Percentiles rank a stretch among this genome's conserved stretches.
Evolutionary conservation across 176 grass and related monocot species (phyloP).

Genomic region (Elaeis guineensis): DNA sequence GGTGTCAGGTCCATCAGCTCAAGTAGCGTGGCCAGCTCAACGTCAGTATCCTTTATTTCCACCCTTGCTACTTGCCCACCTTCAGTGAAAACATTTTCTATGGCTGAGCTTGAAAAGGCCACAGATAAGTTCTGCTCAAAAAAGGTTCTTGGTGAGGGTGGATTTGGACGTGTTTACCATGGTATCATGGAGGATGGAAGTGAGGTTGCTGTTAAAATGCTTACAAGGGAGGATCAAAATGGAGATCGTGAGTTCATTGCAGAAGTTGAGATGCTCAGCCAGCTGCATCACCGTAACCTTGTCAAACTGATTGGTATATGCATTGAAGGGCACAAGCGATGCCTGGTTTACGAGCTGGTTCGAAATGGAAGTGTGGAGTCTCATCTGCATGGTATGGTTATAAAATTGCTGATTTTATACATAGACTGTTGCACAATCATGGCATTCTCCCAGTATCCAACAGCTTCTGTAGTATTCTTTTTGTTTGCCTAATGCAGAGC

Average conservation of each 20-base stretch:
- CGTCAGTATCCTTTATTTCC: slow-evolving; percentile 4
- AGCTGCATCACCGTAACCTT: slow-evolving; percentile 20
- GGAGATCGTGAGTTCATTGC: slow-evolving; percentile 16
- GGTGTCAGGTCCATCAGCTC: slow-evolving; percentile 5
- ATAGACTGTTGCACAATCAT: no score
- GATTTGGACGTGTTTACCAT: slow-evolving; percentile 25
- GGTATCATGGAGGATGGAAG: slow-evolving; percentile 13
- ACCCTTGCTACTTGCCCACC: slow-evolving; percentile 1
- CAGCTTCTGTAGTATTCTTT: no score
- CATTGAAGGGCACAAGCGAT: slow-evolving; percentile 9
- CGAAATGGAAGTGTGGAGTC: slow-evolving; percentile 21
- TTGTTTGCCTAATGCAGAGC: no score
- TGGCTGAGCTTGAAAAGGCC: slow-evolving; percentile 18
- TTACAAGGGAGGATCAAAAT: slow-evolving; percentile 8
- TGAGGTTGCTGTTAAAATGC: slow-evolving; percentile 23
- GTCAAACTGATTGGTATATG: slow-evolving; percentile 20
- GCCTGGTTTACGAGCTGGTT: slow-evolving; percentile 19
- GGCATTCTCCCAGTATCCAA: no score
- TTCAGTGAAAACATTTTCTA: slow-evolving; percentile 11
- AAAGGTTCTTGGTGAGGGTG: slow-evolving; percentile 20
- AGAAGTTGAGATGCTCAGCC: slow-evolving; percentile 16
- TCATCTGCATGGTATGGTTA: slow-evolving; percentile 17
- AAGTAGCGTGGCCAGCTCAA: slow-evolving; percentile 5
- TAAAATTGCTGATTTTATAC: no score
- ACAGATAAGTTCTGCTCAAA: slow-evolving; percentile 10